phyloP scores from a whole-genome alignment of 169 alveolate species.

The Theileria equi region DNA sequence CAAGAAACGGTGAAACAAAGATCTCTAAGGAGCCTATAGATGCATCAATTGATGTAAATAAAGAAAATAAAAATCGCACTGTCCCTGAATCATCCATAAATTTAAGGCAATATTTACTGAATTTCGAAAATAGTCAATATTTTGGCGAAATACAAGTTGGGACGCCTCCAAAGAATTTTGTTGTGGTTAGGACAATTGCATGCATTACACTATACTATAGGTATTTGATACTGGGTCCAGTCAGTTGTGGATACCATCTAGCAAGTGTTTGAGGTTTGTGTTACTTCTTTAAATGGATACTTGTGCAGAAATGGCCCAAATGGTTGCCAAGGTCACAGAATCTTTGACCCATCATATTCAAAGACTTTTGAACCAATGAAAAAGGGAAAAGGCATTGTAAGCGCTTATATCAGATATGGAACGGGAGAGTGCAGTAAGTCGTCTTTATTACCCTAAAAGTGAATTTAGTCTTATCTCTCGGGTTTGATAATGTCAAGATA shows the following conservation, averaged over 20 bases:
- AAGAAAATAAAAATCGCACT: background rate
- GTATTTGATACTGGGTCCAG: slow-evolving; percentile 87
- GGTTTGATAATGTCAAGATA: slow-evolving; percentile 67
- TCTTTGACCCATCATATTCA: slow-evolving; percentile 77
- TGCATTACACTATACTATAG: slow-evolving; percentile 23
- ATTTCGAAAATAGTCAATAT: slow-evolving; percentile 87
- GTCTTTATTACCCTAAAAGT: background rate
- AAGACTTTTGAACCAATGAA: slow-evolving; percentile 62
- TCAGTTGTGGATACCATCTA: slow-evolving; percentile 86
- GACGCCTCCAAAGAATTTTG: slow-evolving; percentile 82
- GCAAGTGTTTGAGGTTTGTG: slow-evolving; percentile 69
- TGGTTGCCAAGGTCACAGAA: slow-evolving; percentile 83
- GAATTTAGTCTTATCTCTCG: slow-evolving; percentile 66
- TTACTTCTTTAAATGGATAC: background rate
- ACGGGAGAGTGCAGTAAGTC: slow-evolving; percentile 72
- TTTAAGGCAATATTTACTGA: slow-evolving; percentile 71
- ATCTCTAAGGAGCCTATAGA: background rate
- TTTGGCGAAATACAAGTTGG: slow-evolving; percentile 86
- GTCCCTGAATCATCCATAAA: slow-evolving; percentile 7
- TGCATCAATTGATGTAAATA: background rate
- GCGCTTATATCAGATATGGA: slow-evolving; percentile 72
- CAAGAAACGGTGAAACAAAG: background rate
- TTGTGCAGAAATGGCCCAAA: slow-evolving; percentile 52
- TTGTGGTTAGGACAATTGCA: slow-evolving; percentile 70
- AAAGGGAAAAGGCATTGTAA: slow-evolving; percentile 39